Conservation (phyloP, 768 basidiomycete species). For the Coprinopsis sp. region DNA sequence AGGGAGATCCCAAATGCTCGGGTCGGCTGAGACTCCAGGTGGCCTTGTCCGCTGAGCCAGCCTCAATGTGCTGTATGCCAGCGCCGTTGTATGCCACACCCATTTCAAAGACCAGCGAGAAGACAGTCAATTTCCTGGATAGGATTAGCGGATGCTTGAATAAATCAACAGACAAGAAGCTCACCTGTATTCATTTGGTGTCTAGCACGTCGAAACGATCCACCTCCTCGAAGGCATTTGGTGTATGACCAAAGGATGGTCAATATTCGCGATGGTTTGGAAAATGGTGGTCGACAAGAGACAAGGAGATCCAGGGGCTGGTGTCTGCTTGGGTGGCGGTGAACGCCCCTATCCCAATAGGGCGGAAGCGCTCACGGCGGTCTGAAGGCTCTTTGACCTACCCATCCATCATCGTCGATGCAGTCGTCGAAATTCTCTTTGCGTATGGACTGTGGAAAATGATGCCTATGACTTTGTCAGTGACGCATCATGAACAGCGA, state of each 20-base stretch:
- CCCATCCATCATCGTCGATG: neutral
- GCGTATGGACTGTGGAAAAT: slow-evolving; percentile 97
- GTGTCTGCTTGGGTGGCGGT: slow-evolving; percentile 98
- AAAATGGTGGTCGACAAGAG: neutral
- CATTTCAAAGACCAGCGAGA: too few species aligned
- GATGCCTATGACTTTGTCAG: slow-evolving; percentile 20
- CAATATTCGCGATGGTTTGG: slow-evolving; percentile 6
- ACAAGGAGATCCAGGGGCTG: slow-evolving; percentile 80
- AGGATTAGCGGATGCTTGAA: slow-evolving; percentile 84
- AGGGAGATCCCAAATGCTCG: too few species aligned
- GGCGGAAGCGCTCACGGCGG: slow-evolving; percentile 90
- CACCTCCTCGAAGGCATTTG: too few species aligned
- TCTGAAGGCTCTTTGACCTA: slow-evolving; percentile 51
- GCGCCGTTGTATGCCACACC: too few species aligned
- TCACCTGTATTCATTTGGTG: too few species aligned
- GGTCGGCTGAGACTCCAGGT: too few species aligned
- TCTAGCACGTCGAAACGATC: too few species aligned
- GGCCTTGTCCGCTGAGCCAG: too few species aligned
- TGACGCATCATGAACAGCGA: slow-evolving; percentile 1
- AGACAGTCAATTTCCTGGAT: slow-evolving; percentile 93
- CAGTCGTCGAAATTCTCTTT: slow-evolving; percentile 76
- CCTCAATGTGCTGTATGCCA: too few species aligned
- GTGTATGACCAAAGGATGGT: too few species aligned
- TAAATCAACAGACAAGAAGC: slow-evolving; percentile 57
- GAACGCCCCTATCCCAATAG: slow-evolving; percentile 97